Base-by-base conservation (phyloP, 1,284 basidiomycete genomes). In the Sporisorium exsertum region DNA sequence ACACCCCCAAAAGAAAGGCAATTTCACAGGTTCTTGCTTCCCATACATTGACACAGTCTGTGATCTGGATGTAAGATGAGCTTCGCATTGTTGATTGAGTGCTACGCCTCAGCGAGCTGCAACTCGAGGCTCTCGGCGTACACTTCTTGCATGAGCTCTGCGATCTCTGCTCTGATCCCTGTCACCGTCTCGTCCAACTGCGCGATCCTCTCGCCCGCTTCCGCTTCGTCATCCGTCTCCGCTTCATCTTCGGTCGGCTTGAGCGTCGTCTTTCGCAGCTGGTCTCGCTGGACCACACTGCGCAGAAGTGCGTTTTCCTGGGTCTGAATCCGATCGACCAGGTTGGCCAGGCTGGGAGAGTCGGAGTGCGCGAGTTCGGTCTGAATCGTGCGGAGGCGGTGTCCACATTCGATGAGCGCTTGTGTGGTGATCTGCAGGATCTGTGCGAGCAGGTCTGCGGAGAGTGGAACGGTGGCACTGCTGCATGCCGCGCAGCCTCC, bases 341-440 rank as follows among this genome's bases (percentile, higher is more conserved):
- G 26, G 5, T 2, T 3, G 13, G 72, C 71, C 5, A 80, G 42
- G 13, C 67, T 35, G 9, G 69, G 49, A 4, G 40, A 9, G 22
- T 12, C 27, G 2, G 60, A 64, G 54, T 78, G 64, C 0, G 52
- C 13, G 1, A 79, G 52, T 45, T 80, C 78, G 27, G 69, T 76
- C 43, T 80, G 68, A 35, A 80, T 67, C 8, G 63, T 37, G 7
- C 78, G 59, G 1, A 72, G 56, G 5, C 67, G 29, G 43, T 80
- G 78, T 12, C 64, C 60, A 33, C 78, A 78, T 46, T 79, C 77
- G 51, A 80, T 68, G 7, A 80, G 65, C 3, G 66, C 76, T 24
- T 72, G 72, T 2, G 78, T 79, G 3, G 78, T 75, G 57, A 80
- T 58, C n/a, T 70, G 61, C 9, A 80, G 56, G 52, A 80, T 80